Percentiles rank a stretch among this genome's conserved stretches.
phyloP scores from a whole-genome alignment of 345 rosid species.

The Anacardium occidentale region DNA sequence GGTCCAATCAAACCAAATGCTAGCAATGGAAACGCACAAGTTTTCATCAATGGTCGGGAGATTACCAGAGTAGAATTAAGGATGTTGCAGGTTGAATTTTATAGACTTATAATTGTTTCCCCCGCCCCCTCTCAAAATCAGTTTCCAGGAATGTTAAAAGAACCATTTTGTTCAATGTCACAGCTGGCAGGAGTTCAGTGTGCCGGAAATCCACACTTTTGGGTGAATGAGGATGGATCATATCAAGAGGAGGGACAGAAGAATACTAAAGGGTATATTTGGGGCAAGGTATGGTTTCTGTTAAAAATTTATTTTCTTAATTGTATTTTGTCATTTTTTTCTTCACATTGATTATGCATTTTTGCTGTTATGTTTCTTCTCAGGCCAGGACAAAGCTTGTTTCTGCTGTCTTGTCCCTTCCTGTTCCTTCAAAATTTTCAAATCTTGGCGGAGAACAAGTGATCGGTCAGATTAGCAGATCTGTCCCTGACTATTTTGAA shows the following conservation, averaged over 20 bases:
- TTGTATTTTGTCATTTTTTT: slow-evolving; percentile 1
- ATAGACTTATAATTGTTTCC: background rate
- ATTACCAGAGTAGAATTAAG: slow-evolving; percentile 91
- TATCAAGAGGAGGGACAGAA: slow-evolving; percentile 99
- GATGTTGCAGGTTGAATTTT: slow-evolving; percentile 82
- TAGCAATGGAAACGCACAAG: slow-evolving; percentile 90
- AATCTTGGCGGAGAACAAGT: slow-evolving; percentile 56
- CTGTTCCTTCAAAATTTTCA: slow-evolving; percentile 82
- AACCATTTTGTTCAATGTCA: slow-evolving; percentile 30
- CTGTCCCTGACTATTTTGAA: slow-evolving; percentile 73
- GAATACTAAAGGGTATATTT: slow-evolving; percentile 93
- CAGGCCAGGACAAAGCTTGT: slow-evolving; percentile 93
- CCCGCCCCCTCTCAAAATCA: background rate
- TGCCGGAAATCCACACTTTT: slow-evolving; percentile 99
- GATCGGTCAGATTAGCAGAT: slow-evolving; percentile 53
- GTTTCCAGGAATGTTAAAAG: slow-evolving; percentile 14
- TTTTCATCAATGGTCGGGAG: slow-evolving; percentile 93
- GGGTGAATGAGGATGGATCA: slow-evolving; percentile 99
- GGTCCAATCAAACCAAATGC: slow-evolving; percentile 76
- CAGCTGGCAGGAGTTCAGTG: slow-evolving; percentile 99
- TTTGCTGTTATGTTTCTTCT: slow-evolving; percentile 24
- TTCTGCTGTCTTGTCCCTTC: slow-evolving; percentile 87
- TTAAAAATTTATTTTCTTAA: background rate
- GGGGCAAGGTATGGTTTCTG: slow-evolving; percentile 80
- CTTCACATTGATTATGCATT: slow-evolving; percentile 16